These are phyloP conservation scores for Ramalina peruviana DNA, from an alignment of 495 filamentous ascomycete genomes.

Conservation along the genomic window DNA sequence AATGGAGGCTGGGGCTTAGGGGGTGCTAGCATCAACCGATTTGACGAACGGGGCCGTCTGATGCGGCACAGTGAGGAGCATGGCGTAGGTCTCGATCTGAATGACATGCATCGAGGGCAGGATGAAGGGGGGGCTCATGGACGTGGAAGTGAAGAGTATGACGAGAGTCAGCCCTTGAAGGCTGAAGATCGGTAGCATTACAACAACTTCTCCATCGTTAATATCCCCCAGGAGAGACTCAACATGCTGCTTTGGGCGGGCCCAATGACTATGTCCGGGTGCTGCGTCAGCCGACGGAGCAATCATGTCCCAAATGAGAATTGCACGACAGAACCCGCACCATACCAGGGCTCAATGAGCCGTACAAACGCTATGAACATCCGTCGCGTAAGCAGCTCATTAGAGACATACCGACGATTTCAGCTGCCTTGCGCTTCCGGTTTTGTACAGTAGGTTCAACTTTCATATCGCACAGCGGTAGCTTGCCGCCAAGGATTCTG, in stretches of 20 bases:
- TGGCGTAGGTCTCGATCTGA: conserved; percentile 49
- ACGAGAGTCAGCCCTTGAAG: conserved; percentile 25
- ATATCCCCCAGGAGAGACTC: background rate
- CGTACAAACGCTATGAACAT: too few species aligned
- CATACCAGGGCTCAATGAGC: too few species aligned
- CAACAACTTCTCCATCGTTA: conserved; percentile 7
- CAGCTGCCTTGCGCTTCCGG: too few species aligned
- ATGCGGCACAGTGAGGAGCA: conserved; percentile 75
- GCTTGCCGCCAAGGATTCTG: too few species aligned
- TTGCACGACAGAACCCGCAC: too few species aligned
- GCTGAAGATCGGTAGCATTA: conserved; percentile 26
- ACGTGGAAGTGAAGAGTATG: conserved; percentile 7
- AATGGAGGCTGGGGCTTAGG: conserved; percentile 39
- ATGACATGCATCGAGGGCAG: conserved; percentile 56
- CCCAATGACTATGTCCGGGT: too few species aligned
- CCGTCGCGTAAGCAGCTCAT: too few species aligned
- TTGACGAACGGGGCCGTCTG: conserved; percentile 60
- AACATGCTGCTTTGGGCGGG: too few species aligned
- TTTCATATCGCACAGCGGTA: too few species aligned
- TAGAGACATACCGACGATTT: too few species aligned
- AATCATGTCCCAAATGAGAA: background rate
- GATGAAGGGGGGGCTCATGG: conserved; percentile 33
- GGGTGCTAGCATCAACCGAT: conserved; percentile 36
- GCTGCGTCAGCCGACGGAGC: background rate
- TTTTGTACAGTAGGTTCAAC: too few species aligned